Percentiles rank a stretch among this genome's conserved stretches.
These are phyloP conservation scores for Quercus berberidifolia DNA, from an alignment of 306 rosid genomes.

Conservation along the genomic window DNA sequence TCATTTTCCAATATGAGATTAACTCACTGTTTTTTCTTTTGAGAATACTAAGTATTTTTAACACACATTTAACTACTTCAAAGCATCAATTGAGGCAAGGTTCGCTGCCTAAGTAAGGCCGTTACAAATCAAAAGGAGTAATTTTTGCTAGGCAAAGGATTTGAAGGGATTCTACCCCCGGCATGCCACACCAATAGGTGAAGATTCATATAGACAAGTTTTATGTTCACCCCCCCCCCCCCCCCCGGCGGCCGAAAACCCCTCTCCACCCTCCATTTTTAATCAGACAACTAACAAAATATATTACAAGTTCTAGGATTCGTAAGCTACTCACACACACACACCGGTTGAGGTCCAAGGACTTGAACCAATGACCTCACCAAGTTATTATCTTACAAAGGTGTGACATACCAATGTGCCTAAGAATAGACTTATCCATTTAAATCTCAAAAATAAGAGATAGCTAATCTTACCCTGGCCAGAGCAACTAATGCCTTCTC, in stretches of 20 bases:
- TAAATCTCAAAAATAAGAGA: conserved; percentile 1
- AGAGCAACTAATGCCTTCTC: conserved; percentile 85
- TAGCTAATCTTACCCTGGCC: conserved; percentile 63
- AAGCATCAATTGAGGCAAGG: neutral
- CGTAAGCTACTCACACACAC: neutral
- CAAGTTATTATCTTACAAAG: neutral
- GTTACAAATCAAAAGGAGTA: neutral
- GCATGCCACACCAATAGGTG: too few species aligned
- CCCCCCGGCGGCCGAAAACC: neutral
- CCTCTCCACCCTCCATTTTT: too few species aligned
- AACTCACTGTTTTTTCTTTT: too few species aligned
- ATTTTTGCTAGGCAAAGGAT: too few species aligned
- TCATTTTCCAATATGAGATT: too few species aligned
- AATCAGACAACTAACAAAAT: neutral
- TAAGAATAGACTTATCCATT: neutral
- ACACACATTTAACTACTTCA: neutral
- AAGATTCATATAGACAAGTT: too few species aligned
- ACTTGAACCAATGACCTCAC: neutral
- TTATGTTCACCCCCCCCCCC: neutral
- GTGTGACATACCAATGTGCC: neutral
- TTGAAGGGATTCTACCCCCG: too few species aligned
- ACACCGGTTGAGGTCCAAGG: neutral
- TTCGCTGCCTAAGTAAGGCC: neutral
- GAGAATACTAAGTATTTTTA: too few species aligned
- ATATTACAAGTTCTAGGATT: neutral